Base-by-base conservation (phyloP, 805 yeast species). In the Blastobotrys muscicola region DNA sequence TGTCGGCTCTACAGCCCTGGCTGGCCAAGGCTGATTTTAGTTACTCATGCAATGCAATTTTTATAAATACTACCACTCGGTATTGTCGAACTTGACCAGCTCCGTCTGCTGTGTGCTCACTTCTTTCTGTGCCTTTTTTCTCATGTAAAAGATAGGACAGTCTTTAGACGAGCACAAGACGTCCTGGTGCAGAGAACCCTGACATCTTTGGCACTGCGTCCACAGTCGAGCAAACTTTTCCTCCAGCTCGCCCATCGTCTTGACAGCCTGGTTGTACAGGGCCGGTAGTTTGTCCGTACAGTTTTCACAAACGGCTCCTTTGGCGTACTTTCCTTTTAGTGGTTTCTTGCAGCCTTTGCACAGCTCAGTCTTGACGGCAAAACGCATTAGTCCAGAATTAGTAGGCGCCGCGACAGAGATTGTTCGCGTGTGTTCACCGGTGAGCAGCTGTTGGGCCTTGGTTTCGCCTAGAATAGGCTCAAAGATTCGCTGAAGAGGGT, bases 171-270 rank as follows among this genome's bases (percentile, higher is more conserved):
- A 80, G 62, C 99, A 92, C 16, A 90, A 68, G 3, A 92, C 97
- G 54, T 92, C 97, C 63, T 87, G 96, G 56, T 92, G 97, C 43
- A 94, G 67, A 20, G 92, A 84, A 0, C 97, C 97, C 55, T 94
- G 97, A 62, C 98, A 92, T 46, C 97, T 70, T 66, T 92, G 99
- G 61, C 99, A 94, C 59, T 92, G 95, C 0, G 97, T 90, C 99
- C 99, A 92, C 49, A 92, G 66, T 50, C 94, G 70, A 2, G 95
- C 80, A 55, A 86, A 92, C 53, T 82, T 80, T 47, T 77, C 74
- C 59, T 92, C 95, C 47, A 90, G 65, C 36, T 76, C 78, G 58
- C 86, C 82, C 71, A 89, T 79, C 46, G 77, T 80, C 3, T 84
- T 81, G 38, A 92, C 65, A 8, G 92, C 87, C 46, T 79, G 76